phyloP scores from a whole-genome alignment of 140 eudicot genomes.

The Bidens hawaiensis region DNA sequence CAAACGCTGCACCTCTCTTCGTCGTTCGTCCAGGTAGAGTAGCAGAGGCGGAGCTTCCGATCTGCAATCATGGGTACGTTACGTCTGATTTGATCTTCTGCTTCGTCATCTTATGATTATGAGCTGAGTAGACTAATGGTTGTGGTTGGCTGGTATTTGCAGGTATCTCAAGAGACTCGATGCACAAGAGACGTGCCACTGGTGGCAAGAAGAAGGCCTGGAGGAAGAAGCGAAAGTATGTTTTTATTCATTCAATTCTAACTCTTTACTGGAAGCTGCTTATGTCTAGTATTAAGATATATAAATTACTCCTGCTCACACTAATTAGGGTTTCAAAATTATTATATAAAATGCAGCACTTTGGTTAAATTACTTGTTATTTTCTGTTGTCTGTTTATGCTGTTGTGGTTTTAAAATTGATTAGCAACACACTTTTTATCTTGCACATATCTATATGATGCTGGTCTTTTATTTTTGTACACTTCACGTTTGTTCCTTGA shows the following conservation, averaged over 20 bases:
- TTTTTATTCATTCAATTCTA: too few species aligned
- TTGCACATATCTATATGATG: not conserved
- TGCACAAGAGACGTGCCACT: conserved; percentile 53
- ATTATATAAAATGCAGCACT: not conserved
- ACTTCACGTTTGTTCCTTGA: not conserved
- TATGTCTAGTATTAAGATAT: not conserved
- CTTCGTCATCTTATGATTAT: not conserved
- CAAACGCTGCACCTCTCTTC: conserved; percentile 24
- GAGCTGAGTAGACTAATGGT: not conserved
- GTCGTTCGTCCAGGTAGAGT: conserved; percentile 16
- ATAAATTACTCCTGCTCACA: not conserved
- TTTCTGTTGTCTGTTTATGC: not conserved
- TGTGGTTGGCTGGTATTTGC: not conserved
- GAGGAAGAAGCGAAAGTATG: conserved; percentile 54
- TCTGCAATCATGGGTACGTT: conserved; percentile 33
- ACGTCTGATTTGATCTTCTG: too few species aligned
- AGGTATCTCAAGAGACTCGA: conserved; percentile 47
- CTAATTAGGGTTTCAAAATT: not conserved
- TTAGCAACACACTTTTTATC: not conserved
- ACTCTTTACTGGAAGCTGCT: not conserved
- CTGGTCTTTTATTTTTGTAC: not conserved
- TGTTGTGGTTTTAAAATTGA: not conserved
- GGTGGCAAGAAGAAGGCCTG: conserved; percentile 52
- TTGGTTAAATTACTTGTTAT: not conserved
- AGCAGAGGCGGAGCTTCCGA: conserved; percentile 20